Evolutionary conservation across 306 rosid species (phyloP).

Genomic region (Prunus davidiana): DNA sequence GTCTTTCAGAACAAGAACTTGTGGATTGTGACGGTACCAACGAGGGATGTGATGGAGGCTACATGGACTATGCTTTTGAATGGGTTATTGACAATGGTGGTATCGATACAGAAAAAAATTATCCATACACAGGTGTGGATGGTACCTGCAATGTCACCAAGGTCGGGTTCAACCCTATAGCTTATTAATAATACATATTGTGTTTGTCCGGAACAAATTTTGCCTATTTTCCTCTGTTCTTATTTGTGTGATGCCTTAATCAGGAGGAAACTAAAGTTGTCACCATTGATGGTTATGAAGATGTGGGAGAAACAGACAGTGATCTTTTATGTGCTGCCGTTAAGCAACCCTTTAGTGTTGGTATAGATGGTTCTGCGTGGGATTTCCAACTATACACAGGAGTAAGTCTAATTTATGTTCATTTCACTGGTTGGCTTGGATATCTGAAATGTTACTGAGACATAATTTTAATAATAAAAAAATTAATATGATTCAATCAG

Average conservation of each 20-base stretch:
- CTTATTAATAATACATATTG: background rate
- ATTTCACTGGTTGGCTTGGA: background rate
- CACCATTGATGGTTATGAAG: conserved; percentile 54
- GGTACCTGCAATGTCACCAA: conserved; percentile 52
- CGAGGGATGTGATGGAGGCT: conserved; percentile 70
- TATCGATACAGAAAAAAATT: conserved; percentile 58
- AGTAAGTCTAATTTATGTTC: conserved; percentile 39
- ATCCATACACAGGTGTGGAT: conserved; percentile 53
- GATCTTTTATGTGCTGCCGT: conserved; percentile 52
- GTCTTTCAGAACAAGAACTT: conserved; percentile 81
- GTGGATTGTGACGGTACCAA: conserved; percentile 66
- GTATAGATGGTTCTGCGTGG: conserved; percentile 55
- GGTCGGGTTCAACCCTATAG: conserved; percentile 32
- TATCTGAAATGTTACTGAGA: background rate
- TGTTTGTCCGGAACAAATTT: background rate
- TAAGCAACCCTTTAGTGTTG: conserved; percentile 73
- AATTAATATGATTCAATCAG: conserved; percentile 29
- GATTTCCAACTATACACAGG: conserved; percentile 74
- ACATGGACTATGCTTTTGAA: conserved; percentile 82
- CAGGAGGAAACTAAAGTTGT: conserved; percentile 64
- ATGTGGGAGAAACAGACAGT: conserved; percentile 56
- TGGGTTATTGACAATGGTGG: conserved; percentile 77
- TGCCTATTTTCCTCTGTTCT: background rate
- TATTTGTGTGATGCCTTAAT: conserved; percentile 10
- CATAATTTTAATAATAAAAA: background rate